A percentile compares a stretch with the other conserved stretches of the same genome.
Evolutionary conservation across 2,329 filamentous ascomycete genomes (phyloP).

Genomic region (Diplodia mutila): DNA sequence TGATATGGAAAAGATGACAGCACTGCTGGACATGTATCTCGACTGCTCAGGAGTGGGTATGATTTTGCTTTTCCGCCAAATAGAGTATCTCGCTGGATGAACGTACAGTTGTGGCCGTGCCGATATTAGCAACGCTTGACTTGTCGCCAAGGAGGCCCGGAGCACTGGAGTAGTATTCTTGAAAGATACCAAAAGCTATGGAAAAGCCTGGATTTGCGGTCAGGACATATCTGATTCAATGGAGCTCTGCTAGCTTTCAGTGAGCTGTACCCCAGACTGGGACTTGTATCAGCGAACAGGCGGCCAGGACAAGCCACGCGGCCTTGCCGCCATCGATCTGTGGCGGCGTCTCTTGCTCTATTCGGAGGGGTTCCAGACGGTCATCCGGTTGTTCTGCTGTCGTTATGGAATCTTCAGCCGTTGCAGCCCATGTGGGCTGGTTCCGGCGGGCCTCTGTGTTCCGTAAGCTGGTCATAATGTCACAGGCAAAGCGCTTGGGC

Average conservation of each 20-base stretch:
- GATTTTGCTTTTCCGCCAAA: neutral
- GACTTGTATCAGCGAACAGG: constrained; percentile 32
- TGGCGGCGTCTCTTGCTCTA: constrained; percentile 28
- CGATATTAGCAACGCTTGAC: neutral
- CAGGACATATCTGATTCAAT: neutral
- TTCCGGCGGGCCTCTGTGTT: neutral
- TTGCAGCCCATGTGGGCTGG: neutral
- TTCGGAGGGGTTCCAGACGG: constrained; percentile 5
- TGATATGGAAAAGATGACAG: neutral
- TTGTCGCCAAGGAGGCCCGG: neutral
- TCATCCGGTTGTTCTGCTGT: neutral
- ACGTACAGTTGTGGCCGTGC: constrained; percentile 29
- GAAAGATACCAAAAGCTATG: constrained; percentile 33
- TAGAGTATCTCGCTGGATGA: neutral
- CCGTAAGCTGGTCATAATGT: neutral
- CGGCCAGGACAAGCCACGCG: constrained; percentile 34
- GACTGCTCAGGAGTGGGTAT: neutral
- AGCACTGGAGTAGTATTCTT: constrained; percentile 32
- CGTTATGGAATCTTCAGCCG: neutral
- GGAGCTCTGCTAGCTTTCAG: neutral
- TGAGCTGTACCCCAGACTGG: constrained; percentile 29
- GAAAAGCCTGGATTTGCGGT: constrained; percentile 26
- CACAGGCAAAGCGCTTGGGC: neutral
- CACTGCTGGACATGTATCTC: neutral
- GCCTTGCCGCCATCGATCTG: constrained; percentile 32